phyloP scores from a whole-genome alignment of 1,139 yeast genomes.

The Suhomyces panamericanus region DNA sequence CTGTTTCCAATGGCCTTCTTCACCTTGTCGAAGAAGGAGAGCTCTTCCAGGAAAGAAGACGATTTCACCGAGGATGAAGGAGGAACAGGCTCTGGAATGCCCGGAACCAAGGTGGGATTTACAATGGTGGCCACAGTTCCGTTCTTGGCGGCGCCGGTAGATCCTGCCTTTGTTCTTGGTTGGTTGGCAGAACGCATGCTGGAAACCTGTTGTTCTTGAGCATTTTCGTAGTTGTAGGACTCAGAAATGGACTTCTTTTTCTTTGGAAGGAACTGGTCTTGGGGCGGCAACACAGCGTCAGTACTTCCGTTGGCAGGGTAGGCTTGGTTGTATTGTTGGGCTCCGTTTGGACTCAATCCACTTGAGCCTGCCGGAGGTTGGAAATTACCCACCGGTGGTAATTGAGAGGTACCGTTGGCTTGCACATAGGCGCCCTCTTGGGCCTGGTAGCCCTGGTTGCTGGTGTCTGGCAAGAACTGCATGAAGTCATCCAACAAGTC shows the following conservation, averaged over 20 bases:
- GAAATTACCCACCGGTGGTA: conserved; percentile 96
- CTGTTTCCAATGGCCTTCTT: conserved; percentile 88
- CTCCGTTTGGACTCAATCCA: conserved; percentile 30
- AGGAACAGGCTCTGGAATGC: conserved; percentile 82
- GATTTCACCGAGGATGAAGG: conserved; percentile 55
- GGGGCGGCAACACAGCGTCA: conserved; percentile 12
- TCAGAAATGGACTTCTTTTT: conserved; percentile 36
- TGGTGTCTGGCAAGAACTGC: conserved; percentile 91
- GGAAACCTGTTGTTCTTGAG: conserved; percentile 54
- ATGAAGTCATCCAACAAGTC: conserved; percentile 92
- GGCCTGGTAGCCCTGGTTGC: conserved; percentile 38
- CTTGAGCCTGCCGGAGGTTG: conserved; percentile 67
- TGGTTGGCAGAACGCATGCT: conserved; percentile 46
- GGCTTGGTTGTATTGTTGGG: conserved; percentile 13
- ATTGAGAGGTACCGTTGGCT: conserved; percentile 46
- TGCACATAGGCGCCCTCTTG: conserved; percentile 21
- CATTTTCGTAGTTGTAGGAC: conserved; percentile 31
- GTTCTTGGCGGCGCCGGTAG: conserved; percentile 15
- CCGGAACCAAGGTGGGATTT: conserved; percentile 76
- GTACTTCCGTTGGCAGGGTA: conserved; percentile 12
- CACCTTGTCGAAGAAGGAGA: conserved; percentile 86
- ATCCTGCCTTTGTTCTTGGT: conserved; percentile 5
- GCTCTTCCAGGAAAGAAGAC: conserved; percentile 75
- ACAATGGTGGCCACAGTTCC: conserved; percentile 27
- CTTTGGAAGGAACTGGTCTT: conserved; percentile 15